Conservation (phyloP, 2,329 filamentous ascomycete species). For the Cladosporium phlei region DNA sequence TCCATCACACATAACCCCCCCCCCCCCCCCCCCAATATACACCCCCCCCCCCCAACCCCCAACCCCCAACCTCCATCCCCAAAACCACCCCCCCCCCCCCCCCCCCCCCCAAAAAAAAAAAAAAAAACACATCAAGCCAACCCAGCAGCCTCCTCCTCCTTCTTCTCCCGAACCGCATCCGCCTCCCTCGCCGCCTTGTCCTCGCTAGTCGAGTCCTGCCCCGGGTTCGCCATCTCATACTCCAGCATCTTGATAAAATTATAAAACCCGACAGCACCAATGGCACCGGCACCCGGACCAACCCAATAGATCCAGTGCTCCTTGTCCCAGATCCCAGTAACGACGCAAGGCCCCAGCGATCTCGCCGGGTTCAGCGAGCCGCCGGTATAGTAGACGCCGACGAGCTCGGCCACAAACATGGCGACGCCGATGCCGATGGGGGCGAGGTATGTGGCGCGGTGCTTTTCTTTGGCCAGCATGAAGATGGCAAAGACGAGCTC, state of each 20-base stretch:
- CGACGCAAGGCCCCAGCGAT: conserved; percentile 39
- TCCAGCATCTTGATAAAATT: conserved; percentile 46
- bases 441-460: conserved; percentile 65
- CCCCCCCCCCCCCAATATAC: too few species aligned
- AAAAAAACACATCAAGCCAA: not conserved
- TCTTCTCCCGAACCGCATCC: not conserved
- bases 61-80: too few species aligned
- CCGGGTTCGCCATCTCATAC: conserved; percentile 49
- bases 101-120: too few species aligned
- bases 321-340: conserved; percentile 32
- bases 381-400: conserved; percentile 44
- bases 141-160: not conserved
- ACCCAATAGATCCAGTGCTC: conserved; percentile 43
- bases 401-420: conserved; percentile 58
- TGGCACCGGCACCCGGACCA: conserved; percentile 39
- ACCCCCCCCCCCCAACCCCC: too few species aligned
- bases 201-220: conserved; percentile 42
- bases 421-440: conserved; percentile 68
- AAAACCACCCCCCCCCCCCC: too few species aligned
- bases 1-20: too few species aligned
- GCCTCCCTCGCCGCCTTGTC: conserved; percentile 32
- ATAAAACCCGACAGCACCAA: conserved; percentile 46
- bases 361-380: conserved; percentile 40
- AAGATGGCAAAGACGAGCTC: conserved; percentile 61
- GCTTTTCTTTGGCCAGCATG: conserved; percentile 67